phyloP scores from a whole-genome alignment of 1,139 yeast species.

The Debaryomyces coudertii region DNA sequence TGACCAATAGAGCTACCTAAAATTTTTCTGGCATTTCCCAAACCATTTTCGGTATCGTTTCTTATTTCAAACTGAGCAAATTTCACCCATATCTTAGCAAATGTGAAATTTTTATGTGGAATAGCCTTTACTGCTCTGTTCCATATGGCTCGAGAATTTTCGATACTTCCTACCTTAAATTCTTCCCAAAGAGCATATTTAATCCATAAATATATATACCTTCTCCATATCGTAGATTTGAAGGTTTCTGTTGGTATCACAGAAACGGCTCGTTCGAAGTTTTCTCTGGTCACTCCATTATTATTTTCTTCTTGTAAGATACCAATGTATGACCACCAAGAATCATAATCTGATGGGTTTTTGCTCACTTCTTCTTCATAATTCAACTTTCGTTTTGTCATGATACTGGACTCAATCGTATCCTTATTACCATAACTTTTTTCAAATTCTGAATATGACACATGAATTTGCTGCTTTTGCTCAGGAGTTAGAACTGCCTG shows the following conservation, averaged over 20 bases:
- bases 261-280: constrained; percentile 52
- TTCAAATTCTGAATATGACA: constrained; percentile 61
- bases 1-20: constrained; percentile 75
- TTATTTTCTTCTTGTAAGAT: constrained; percentile 44
- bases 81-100: constrained; percentile 74
- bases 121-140: constrained; percentile 48
- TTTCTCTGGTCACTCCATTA: constrained; percentile 27
- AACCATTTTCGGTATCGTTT: constrained; percentile 35
- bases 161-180: constrained; percentile 44
- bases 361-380: constrained; percentile 53
- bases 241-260: constrained; percentile 32
- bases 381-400: constrained; percentile 54
- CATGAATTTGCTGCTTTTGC: constrained; percentile 44
- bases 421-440: constrained; percentile 62
- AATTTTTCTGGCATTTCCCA: constrained; percentile 63
- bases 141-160: constrained; percentile 56
- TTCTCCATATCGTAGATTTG: constrained; percentile 61
- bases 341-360: constrained; percentile 65
- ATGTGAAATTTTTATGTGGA: constrained; percentile 64
- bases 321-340: constrained; percentile 78
- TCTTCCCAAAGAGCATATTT: constrained; percentile 70
- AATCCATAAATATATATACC: constrained; percentile 73
- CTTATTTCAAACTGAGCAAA: constrained; percentile 78
- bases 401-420: constrained; percentile 55
- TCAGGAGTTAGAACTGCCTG: constrained; percentile 41